Percentiles rank a stretch among this genome's conserved stretches.
Evolutionary conservation across 306 rosid species (phyloP).

Genomic region (Fagus sylvatica): DNA sequence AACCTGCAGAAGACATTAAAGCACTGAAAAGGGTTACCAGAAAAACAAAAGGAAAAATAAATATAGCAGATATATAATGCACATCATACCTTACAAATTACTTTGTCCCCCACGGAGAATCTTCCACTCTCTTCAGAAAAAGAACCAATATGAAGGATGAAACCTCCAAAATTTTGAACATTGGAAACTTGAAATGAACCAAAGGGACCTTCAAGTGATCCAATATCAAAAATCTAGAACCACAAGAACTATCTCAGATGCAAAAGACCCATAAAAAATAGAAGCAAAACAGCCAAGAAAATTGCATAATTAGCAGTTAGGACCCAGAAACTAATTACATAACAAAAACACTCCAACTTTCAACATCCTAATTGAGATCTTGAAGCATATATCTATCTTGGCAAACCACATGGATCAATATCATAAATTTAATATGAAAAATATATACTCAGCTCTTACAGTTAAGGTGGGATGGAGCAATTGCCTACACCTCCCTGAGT

Average conservation of each 20-base stretch:
- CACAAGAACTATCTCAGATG: conserved; percentile 22
- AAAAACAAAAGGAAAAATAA: not conserved
- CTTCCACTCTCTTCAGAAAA: conserved; percentile 47
- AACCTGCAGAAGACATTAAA: conserved; percentile 54
- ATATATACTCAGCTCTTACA: not conserved
- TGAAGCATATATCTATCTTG: not conserved
- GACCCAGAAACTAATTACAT: not conserved
- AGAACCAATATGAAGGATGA: conserved; percentile 81
- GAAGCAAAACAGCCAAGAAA: conserved; percentile 9
- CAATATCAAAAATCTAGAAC: conserved; percentile 86
- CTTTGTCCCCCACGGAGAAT: conserved; percentile 74
- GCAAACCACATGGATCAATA: not conserved
- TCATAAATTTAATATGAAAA: not conserved
- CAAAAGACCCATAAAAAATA: conserved; percentile 12
- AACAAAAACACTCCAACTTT: not conserved
- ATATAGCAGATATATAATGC: not conserved
- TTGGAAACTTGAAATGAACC: conserved; percentile 69
- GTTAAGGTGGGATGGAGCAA: not conserved
- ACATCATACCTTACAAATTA: conserved; percentile 69
- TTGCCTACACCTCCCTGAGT: not conserved
- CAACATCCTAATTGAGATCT: not conserved
- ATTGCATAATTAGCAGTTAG: not conserved
- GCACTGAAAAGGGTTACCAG: conserved; percentile 10
- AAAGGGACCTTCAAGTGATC: conserved; percentile 62
- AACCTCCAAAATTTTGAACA: conserved; percentile 91